Percentiles rank a stretch among this genome's conserved stretches.
phyloP scores from a whole-genome alignment of 306 rosid species.

The Phaseolus lunatus region DNA sequence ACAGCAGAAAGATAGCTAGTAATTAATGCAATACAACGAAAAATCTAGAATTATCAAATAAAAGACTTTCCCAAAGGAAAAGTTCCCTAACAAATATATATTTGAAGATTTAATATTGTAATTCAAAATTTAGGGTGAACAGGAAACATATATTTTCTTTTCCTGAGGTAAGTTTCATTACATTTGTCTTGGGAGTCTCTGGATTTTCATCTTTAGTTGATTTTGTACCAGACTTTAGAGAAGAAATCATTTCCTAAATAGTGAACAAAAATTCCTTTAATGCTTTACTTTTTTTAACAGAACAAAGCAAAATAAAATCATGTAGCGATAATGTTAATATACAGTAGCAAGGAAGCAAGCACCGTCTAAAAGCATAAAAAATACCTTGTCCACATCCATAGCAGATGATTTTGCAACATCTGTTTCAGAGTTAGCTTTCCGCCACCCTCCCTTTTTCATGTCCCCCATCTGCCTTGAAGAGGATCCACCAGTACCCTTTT shows the following conservation, averaged over 20 bases:
- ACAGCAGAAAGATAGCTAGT: conserved; percentile 29
- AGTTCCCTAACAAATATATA: background rate
- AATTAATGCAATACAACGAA: conserved; percentile 20
- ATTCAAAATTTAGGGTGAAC: conserved; percentile 2
- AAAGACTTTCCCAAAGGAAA: conserved; percentile 29
- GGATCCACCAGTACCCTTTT: conserved; percentile 56
- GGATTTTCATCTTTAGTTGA: conserved; percentile 49
- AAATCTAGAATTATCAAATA: conserved; percentile 29
- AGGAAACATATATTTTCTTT: conserved; percentile 61
- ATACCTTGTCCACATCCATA: conserved; percentile 65
- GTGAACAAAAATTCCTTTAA: conserved; percentile 34
- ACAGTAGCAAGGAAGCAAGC: conserved; percentile 30
- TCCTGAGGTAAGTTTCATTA: conserved; percentile 63
- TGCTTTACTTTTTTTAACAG: background rate
- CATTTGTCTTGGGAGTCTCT: conserved; percentile 62
- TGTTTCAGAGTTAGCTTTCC: conserved; percentile 56
- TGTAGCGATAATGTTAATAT: background rate
- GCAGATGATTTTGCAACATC: conserved; percentile 51
- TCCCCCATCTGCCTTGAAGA: conserved; percentile 59
- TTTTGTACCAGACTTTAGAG: conserved; percentile 60
- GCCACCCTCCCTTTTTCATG: conserved; percentile 57
- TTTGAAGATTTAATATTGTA: no score
- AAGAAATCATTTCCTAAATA: conserved; percentile 57
- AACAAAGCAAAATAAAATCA: conserved; percentile 24
- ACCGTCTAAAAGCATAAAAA: conserved; percentile 20